Conservation (phyloP, 169 alveolate species). For the Amoebophrya sp. region DNA sequence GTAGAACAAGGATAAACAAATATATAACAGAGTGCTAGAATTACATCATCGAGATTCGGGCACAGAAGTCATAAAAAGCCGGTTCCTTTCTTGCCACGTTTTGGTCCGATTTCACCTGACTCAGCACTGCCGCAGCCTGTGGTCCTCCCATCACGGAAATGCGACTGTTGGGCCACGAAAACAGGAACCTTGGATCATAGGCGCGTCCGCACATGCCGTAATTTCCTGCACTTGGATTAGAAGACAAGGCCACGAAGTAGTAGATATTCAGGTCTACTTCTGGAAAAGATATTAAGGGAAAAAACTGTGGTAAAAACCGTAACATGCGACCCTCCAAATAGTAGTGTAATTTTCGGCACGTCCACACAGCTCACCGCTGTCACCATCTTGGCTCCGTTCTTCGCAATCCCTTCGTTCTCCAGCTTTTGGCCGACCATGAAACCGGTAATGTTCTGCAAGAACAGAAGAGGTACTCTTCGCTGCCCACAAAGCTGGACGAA, state of each 20-base stretch:
- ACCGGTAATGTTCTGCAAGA: conserved; percentile 70
- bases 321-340: conserved; percentile 3
- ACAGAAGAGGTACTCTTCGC: conserved; percentile 64
- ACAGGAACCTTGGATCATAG: conserved; percentile 69
- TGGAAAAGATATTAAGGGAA: no score
- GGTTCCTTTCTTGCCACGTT: no score
- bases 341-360: conserved; percentile 68
- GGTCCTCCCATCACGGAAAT: conserved; percentile 21
- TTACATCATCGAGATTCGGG: no score
- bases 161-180: conserved; percentile 66
- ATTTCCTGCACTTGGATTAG: conserved; percentile 68
- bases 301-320: no score
- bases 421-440: conserved; percentile 56
- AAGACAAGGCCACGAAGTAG: conserved; percentile 34
- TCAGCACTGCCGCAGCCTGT: neutral
- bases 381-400: conserved; percentile 80
- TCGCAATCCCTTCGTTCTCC: conserved; percentile 76
- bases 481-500: conserved; percentile 70
- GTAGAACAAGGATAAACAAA: no score
- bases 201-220: conserved; percentile 87
- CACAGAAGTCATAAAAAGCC: no score
- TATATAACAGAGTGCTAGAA: no score
- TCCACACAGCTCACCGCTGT: conserved; percentile 61
- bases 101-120: neutral
- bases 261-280: no score